phyloP scores from a whole-genome alignment of 495 filamentous ascomycete species.

The Aspergillus bridgeri region DNA sequence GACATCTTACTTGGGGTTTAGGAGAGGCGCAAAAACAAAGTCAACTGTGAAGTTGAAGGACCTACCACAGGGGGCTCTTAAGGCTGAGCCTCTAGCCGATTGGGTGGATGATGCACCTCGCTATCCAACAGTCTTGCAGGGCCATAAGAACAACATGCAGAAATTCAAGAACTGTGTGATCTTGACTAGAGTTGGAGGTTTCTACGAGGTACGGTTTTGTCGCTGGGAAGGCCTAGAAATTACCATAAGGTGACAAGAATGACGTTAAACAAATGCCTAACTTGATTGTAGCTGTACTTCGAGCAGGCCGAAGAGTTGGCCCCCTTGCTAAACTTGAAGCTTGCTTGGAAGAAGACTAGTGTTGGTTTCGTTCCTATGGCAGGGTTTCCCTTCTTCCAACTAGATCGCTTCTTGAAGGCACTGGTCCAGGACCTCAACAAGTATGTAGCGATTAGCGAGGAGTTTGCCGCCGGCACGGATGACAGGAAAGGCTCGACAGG shows the following conservation, averaged over 20 bases:
- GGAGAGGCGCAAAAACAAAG: conserved; percentile 49
- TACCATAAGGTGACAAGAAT: not conserved
- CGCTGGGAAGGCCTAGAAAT: not conserved
- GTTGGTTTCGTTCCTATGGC: conserved; percentile 81
- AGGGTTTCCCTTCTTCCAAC: conserved; percentile 88
- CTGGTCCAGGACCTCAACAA: conserved; percentile 86
- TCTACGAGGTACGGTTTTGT: conserved; percentile 68
- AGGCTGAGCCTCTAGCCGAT: conserved; percentile 44
- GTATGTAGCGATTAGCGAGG: conserved; percentile 91
- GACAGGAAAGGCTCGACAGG: conserved; percentile 68
- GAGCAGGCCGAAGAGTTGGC: conserved; percentile 87
- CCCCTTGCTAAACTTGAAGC: conserved; percentile 82
- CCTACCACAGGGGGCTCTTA: conserved; percentile 59
- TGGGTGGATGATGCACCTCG: conserved; percentile 50
- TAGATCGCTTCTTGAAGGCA: conserved; percentile 87
- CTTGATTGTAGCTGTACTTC: conserved; percentile 66
- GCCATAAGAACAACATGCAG: conserved; percentile 85
- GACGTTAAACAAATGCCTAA: conserved; percentile 9
- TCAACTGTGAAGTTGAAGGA: conserved; percentile 59
- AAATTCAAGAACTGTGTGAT: conserved; percentile 86
- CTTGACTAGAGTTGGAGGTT: conserved; percentile 85
- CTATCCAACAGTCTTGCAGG: conserved; percentile 85
- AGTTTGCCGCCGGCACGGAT: conserved; percentile 69
- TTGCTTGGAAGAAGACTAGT: conserved; percentile 72
- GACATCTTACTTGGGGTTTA: conserved; percentile 11